These are phyloP conservation scores for Mollisiaceae sp. DNA, from an alignment of 2,329 filamentous ascomycete species.

Conservation along the genomic window DNA sequence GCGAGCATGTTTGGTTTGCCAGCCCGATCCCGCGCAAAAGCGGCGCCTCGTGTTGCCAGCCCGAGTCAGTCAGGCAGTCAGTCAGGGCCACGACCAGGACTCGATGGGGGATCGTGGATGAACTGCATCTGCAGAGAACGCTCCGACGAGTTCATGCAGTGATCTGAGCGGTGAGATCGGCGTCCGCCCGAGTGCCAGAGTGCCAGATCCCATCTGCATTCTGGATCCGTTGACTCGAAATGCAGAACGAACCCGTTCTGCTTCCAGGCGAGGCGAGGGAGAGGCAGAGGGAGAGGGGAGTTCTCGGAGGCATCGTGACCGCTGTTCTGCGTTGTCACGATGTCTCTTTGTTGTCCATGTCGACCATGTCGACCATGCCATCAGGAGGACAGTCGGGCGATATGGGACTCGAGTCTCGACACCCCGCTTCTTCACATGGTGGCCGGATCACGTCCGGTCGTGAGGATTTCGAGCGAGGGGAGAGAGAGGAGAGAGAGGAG, in stretches of 20 bases:
- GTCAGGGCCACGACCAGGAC: background rate
- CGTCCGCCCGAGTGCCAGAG: too few relatives aligned
- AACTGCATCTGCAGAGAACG: slow-evolving; percentile 22
- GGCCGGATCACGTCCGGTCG: slow-evolving; percentile 2
- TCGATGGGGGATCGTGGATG: slow-evolving; percentile 1
- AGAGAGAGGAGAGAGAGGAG: background rate
- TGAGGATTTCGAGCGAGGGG: background rate
- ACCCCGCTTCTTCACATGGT: slow-evolving; percentile 22
- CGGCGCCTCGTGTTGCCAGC: background rate
- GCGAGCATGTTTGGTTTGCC: slow-evolving; percentile 14
- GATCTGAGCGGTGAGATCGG: slow-evolving; percentile 32
- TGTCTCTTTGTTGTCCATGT: slow-evolving; percentile 7
- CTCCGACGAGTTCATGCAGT: slow-evolving; percentile 13
- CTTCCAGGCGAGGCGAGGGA: background rate
- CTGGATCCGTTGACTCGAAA: slow-evolving; percentile 8
- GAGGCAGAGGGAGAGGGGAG: background rate
- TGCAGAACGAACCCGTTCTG: background rate
- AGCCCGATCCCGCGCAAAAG: background rate
- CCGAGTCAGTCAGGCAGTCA: background rate
- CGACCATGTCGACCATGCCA: background rate
- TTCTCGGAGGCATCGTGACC: slow-evolving; percentile 30
- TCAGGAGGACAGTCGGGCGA: background rate
- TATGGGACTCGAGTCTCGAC: background rate
- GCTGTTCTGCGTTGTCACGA: slow-evolving; percentile 29
- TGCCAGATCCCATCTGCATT: background rate